These are phyloP conservation scores for Lachancea sp. DNA, from an alignment of 805 yeast species.

Conservation along the genomic window DNA sequence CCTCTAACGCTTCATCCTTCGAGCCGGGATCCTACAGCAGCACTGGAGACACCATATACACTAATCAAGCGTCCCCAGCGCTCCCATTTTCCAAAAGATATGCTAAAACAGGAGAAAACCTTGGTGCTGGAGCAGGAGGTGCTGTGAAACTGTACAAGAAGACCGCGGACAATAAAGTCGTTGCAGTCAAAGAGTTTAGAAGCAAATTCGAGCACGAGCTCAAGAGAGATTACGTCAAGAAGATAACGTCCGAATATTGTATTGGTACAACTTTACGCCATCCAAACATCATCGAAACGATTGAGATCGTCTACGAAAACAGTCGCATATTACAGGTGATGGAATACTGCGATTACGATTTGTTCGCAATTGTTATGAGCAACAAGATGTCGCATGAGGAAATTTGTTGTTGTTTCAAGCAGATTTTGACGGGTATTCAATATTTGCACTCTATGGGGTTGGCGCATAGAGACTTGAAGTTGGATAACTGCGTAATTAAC, in stretches of 20 bases:
- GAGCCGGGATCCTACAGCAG: conserved; percentile 34
- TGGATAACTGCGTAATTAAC: conserved; percentile 87
- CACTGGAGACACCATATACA: conserved; percentile 33
- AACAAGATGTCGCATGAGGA: conserved; percentile 78
- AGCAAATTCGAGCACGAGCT: conserved; percentile 67
- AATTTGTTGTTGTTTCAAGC: conserved; percentile 84
- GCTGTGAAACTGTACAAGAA: conserved; percentile 70
- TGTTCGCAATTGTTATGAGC: conserved; percentile 92
- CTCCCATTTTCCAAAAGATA: conserved; percentile 69
- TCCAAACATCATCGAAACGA: conserved; percentile 84
- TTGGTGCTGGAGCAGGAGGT: conserved; percentile 97
- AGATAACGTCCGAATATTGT: conserved; percentile 90
- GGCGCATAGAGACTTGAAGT: conserved; percentile 85
- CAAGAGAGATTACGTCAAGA: conserved; percentile 80
- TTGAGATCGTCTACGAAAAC: conserved; percentile 84
- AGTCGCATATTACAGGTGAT: conserved; percentile 83
- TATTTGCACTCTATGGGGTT: conserved; percentile 81
- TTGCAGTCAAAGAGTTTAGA: conserved; percentile 91
- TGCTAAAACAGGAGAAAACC: conserved; percentile 72
- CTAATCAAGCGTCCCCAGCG: conserved; percentile 34
- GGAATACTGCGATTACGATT: conserved; percentile 91
- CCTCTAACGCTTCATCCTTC: conserved; percentile 16
- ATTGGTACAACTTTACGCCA: conserved; percentile 86
- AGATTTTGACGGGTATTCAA: conserved; percentile 70
- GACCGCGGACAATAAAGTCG: conserved; percentile 57